These are phyloP conservation scores for Aspergillus ruber DNA, from an alignment of 2,329 filamentous ascomycete genomes.

Conservation along the genomic window DNA sequence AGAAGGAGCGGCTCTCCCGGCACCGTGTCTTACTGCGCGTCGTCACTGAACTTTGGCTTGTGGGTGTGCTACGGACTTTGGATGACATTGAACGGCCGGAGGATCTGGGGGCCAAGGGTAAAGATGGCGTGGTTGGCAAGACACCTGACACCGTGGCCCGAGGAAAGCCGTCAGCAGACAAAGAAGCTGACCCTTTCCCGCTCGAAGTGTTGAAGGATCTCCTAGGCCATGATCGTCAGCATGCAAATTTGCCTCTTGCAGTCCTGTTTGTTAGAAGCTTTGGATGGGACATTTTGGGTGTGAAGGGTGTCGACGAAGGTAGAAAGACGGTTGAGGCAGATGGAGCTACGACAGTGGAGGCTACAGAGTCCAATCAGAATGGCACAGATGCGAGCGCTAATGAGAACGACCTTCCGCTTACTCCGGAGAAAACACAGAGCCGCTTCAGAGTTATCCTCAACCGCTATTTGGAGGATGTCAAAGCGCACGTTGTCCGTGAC, in stretches of 20 bases:
- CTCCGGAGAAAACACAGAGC: conserved; percentile 69
- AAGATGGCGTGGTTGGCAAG: conserved; percentile 47
- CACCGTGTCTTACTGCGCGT: conserved; percentile 83
- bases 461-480: conserved; percentile 90
- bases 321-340: conserved; percentile 80
- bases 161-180: conserved; percentile 53
- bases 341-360: conserved; percentile 55
- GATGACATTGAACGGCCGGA: conserved; percentile 61
- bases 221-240: conserved; percentile 86
- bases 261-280: conserved; percentile 96
- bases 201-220: conserved; percentile 97
- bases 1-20: conserved; percentile 82
- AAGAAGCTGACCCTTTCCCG: conserved; percentile 82
- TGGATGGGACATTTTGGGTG: conserved; percentile 87
- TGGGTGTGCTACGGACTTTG: conserved; percentile 77
- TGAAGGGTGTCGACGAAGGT: conserved; percentile 67
- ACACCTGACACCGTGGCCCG: conserved; percentile 55
- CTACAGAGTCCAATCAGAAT: conserved; percentile 26
- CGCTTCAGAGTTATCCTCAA: conserved; percentile 79
- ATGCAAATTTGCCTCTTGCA: conserved; percentile 80
- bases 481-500: conserved; percentile 78
- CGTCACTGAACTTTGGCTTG: conserved; percentile 93
- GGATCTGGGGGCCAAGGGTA: conserved; percentile 50
- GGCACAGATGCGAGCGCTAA: conserved; percentile 41
- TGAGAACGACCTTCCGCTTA: conserved; percentile 65